phyloP scores from a whole-genome alignment of 2,329 filamentous ascomycete genomes.

The Trichoderma sp. region DNA sequence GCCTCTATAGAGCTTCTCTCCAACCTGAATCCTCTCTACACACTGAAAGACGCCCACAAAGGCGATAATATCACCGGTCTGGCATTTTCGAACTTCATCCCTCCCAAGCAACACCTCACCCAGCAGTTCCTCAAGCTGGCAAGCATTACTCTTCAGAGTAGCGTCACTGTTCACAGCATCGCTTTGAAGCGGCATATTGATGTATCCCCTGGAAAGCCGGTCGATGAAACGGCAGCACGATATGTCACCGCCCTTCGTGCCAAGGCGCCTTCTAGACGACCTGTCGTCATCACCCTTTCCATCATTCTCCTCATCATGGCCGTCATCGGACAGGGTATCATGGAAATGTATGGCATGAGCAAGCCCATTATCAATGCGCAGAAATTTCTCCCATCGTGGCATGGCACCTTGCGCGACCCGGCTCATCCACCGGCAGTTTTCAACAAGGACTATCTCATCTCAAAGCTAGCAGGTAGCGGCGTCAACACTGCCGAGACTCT shows the following conservation, averaged over 20 bases:
- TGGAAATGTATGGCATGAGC: conserved; percentile 64
- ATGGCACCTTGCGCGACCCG: conserved; percentile 39
- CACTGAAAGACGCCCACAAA: conserved; percentile 57
- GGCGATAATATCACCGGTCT: conserved; percentile 62
- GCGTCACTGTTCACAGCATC: conserved; percentile 77
- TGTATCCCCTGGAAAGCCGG: conserved; percentile 41
- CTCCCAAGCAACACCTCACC: conserved; percentile 52
- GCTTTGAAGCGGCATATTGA: conserved; percentile 60
- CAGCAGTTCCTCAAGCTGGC: conserved; percentile 68
- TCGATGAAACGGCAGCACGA: conserved; percentile 58
- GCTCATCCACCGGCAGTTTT: conserved; percentile 37
- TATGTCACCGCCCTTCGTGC: conserved; percentile 70
- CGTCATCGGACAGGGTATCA: conserved; percentile 63
- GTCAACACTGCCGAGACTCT: conserved; percentile 45
- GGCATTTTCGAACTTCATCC: conserved; percentile 60
- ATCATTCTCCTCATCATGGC: conserved; percentile 64
- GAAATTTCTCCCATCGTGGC: conserved; percentile 57
- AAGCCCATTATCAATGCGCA: conserved; percentile 61
- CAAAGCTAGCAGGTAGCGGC: conserved; percentile 44
- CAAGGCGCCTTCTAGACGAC: conserved; percentile 53
- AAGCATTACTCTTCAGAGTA: conserved; percentile 79
- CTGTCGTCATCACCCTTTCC: conserved; percentile 58
- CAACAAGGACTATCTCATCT: conserved; percentile 42
- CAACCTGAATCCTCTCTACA: conserved; percentile 57
- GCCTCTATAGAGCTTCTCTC: conserved; percentile 54